phyloP scores from a whole-genome alignment of 2,329 filamentous ascomycete species.

The Elsinoe perseae region DNA sequence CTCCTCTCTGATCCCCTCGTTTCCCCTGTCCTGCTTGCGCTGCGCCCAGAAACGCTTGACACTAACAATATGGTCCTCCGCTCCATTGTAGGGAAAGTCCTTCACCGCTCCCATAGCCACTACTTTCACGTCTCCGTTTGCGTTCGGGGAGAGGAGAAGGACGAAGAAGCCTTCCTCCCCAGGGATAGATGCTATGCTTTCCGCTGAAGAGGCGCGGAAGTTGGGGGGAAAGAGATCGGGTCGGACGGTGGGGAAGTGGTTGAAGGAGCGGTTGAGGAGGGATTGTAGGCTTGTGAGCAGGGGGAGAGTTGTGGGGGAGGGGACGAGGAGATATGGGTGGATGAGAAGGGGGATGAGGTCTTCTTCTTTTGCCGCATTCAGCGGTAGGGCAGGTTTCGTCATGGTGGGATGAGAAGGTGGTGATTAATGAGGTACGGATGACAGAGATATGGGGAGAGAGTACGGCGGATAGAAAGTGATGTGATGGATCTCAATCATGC shows the following conservation, averaged over 20 bases:
- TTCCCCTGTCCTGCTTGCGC: neutral
- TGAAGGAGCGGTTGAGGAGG: slow-evolving; percentile 2
- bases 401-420: neutral
- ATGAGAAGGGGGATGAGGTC: slow-evolving; percentile 3
- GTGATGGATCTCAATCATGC: neutral
- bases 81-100: neutral
- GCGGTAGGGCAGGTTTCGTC: neutral
- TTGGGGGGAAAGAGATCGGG: neutral
- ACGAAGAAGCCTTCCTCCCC: neutral
- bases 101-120: neutral
- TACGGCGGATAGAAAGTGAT: neutral
- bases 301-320: neutral
- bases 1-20: neutral
- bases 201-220: neutral
- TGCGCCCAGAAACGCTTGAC: neutral
- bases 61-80: neutral
- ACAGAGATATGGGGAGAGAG: neutral
- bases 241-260: neutral
- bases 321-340: neutral
- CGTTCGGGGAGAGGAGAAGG: neutral
- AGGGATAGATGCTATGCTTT: neutral
- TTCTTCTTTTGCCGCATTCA: neutral
- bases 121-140: neutral
- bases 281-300: neutral
- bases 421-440: neutral